Base-by-base conservation (phyloP, 306 rosid species). In the Prunus kanzakura region DNA sequence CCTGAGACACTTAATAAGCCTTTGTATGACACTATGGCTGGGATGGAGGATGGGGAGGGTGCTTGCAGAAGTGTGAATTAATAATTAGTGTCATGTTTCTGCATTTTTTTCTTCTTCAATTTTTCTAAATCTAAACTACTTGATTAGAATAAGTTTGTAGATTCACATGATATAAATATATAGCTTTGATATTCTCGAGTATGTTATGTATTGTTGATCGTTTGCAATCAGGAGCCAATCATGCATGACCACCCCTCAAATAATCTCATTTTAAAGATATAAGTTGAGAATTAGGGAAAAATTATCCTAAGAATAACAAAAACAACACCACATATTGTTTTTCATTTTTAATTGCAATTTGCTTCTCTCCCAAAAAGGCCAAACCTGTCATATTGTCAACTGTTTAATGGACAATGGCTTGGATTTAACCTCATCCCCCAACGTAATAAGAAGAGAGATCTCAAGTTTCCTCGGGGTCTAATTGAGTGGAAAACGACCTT, bases 1-100 rank as follows among this genome's bases (percentile, higher is more conserved):
- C 98, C 97, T 5, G 98, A 94, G 86, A 94, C 98, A 19, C 22
- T 94, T 9, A 84, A 94, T 75, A 79, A 72, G 81, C 98, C 98
- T 0, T 78, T 94, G 20, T 94, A 90, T 67, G 98, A 94, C 54
- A 94, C 98, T 0, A 86, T 94, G 76, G 47, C 71, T 8, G 98
- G 96, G 38, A 62, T 94, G 80, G 91, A 73, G 72, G 90, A 78
- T 15, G 85, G 76, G 13, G 91, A 84, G 82, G 46, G 66, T 20
- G 50, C 29, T 41, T 72, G 66, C 27, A 41, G 22, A 41, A 38
- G 23, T 14, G 60, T 60, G 9, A 12, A 12, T 47, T 47, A 13
- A 47, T 12, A 3, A 47, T 13, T 11, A 13, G 12, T 47, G 12
- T 47, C 52, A 47, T 10, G 15, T 47, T 47, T 47, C 14, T 47